Evolutionary conservation across 2,329 filamentous ascomycete species (phyloP), one percentile per base, ranked within the genome.

Genomic region (Aspergillus terreus): DNA sequence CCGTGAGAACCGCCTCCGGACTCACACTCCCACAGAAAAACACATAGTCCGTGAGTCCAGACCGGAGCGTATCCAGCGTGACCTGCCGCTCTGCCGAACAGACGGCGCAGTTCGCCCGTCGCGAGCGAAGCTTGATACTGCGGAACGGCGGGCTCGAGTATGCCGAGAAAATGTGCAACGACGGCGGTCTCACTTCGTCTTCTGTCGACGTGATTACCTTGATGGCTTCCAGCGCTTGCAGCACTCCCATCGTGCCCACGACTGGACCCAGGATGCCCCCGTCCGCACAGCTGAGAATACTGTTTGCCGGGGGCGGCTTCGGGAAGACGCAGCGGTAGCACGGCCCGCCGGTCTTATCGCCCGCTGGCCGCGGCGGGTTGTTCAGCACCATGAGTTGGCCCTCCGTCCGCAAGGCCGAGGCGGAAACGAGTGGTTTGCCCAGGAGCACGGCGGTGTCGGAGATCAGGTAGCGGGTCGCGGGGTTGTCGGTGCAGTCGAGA

Each of bases 261-360:
- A 96, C 91, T 0, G 94, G 92, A 0, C 94, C 94, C 1, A 99
- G 64, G 7, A 99, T 91, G 0, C 94, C 94, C 9, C 92, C 92
- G 67, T 99, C 94, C 38, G 92, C 90, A 64, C 94, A 99, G 53
- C 86, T 90, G 1, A 90, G 79, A 1, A 96, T 86, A 51, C 83
- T 90, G 40, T 88, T 88, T 0, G 89, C 82, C 0, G 92, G 91
- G 0, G 94, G 92, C 0, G 94, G 92, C 35, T 81, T 86, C 0
- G 91, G 92, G 61, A 96, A 99, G 11, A 97, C 82, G 65, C 94
- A 99, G 40, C 94, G 82, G 71, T 99, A 99, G 71, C 94, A 99
- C 0, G 92, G 92, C 0, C 91, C 88, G 32, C 87, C 86, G 0
- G 73, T 64, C 2, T 66, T 49, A 46, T 82, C 71, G 1, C 85